These are phyloP conservation scores for Lentinula boryana DNA, from an alignment of 768 basidiomycete genomes.

Conservation along the genomic window DNA sequence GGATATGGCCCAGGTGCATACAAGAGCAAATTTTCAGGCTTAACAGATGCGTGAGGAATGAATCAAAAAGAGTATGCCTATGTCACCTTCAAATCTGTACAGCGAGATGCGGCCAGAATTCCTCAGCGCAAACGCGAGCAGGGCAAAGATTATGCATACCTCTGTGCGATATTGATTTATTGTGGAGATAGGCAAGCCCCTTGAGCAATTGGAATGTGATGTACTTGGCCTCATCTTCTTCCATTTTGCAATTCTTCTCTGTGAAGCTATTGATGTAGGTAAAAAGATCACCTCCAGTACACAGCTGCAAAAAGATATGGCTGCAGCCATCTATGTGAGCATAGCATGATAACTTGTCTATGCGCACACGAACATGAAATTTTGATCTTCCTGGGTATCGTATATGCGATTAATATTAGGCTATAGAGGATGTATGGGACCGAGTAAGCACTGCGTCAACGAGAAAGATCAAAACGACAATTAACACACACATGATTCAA, in stretches of 20 bases:
- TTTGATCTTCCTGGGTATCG: constrained; percentile 54
- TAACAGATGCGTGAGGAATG: not conserved
- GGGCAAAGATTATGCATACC: constrained; percentile 35
- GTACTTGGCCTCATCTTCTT: constrained; percentile 80
- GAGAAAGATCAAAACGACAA: not conserved
- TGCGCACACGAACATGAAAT: constrained; percentile 43
- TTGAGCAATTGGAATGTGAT: constrained; percentile 76
- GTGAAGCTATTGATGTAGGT: constrained; percentile 69
- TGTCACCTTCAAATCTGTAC: constrained; percentile 59
- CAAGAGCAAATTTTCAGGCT: constrained; percentile 85
- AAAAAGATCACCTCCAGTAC: constrained; percentile 85
- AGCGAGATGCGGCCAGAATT: not conserved
- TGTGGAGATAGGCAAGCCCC: constrained; percentile 67
- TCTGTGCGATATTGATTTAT: constrained; percentile 70
- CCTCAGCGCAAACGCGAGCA: not conserved
- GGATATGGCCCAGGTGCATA: constrained; percentile 79
- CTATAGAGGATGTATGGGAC: constrained; percentile 26
- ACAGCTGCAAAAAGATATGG: constrained; percentile 81
- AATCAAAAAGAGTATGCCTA: not conserved
- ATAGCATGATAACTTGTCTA: not conserved
- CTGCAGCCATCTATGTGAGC: constrained; percentile 24
- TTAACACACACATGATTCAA: constrained; percentile 54
- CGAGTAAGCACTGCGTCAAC: not conserved
- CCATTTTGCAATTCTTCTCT: constrained; percentile 43
- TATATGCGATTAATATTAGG: constrained; percentile 80